Evolutionary conservation across 2,329 filamentous ascomycete genomes (phyloP).

Genomic region (Fusarium sp.): DNA sequence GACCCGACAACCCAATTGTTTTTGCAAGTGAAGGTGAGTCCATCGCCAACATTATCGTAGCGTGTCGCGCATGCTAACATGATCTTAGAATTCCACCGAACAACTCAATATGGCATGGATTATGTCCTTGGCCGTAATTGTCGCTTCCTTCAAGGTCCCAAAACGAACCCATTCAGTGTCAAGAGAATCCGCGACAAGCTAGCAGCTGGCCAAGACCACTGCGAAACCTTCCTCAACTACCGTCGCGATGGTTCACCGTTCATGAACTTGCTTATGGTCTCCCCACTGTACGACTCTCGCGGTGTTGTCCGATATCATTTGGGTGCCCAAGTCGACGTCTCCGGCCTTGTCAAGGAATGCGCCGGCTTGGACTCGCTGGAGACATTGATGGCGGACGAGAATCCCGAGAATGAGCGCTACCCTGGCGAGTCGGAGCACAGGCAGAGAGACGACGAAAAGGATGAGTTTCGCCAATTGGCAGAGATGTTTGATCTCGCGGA

Average conservation of each 20-base stretch:
- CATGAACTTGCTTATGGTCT: constrained; percentile 82
- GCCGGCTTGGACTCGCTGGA: constrained; percentile 73
- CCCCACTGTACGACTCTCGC: constrained; percentile 75
- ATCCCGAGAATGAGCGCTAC: constrained; percentile 46
- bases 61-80: background rate
- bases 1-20: constrained; percentile 80
- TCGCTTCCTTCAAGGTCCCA: constrained; percentile 81
- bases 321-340: constrained; percentile 79
- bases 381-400: constrained; percentile 54
- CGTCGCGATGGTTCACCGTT: constrained; percentile 82
- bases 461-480: constrained; percentile 74
- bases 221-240: constrained; percentile 82
- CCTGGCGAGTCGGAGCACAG: constrained; percentile 23
- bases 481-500: constrained; percentile 79
- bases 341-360: constrained; percentile 74
- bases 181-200: constrained; percentile 72
- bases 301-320: constrained; percentile 76
- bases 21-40: constrained; percentile 79
- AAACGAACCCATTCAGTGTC: constrained; percentile 73
- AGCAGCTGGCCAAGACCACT: constrained; percentile 74
- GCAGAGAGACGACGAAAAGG: constrained; percentile 49
- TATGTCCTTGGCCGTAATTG: constrained; percentile 83
- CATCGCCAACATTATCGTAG: background rate
- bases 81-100: constrained; percentile 74
- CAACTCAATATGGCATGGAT: constrained; percentile 79